Percentiles rank a stretch among this genome's conserved stretches.
Evolutionary conservation across 2,329 filamentous ascomycete genomes (phyloP).

Genomic region (Clonostachys solani): DNA sequence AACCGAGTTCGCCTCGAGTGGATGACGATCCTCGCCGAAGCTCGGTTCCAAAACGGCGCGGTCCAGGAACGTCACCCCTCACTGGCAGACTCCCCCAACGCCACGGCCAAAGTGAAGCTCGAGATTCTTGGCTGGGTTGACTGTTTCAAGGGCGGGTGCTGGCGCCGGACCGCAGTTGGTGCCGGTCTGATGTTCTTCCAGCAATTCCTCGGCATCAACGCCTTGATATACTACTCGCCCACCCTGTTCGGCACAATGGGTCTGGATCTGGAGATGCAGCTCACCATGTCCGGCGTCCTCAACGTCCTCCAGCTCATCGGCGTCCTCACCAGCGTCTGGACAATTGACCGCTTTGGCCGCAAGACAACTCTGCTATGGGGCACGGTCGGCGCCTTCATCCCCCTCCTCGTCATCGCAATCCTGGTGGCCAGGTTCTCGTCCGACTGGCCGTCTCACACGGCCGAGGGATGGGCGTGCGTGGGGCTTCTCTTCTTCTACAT

Average conservation of each 20-base stretch:
- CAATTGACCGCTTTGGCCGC: constrained; percentile 40
- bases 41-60: constrained; percentile 2
- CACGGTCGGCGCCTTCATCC: constrained; percentile 30
- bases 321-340: constrained; percentile 3
- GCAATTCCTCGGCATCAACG: constrained; percentile 26
- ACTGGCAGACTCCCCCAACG: constrained; percentile 4
- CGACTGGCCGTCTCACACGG: constrained; percentile 14
- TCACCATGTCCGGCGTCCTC: constrained; percentile 33
- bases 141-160: constrained; percentile 37
- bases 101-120: constrained; percentile 14
- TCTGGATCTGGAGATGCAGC: constrained; percentile 21
- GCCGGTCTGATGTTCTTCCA: constrained; percentile 35
- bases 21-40: constrained; percentile 9
- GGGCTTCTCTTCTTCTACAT: constrained; percentile 45
- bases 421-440: constrained; percentile 14
- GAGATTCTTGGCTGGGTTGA: constrained; percentile 40
- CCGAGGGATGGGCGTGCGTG: constrained; percentile 18
- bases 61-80: constrained; percentile 28
- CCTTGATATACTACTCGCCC: constrained; percentile 40
- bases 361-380: constrained; percentile 37
- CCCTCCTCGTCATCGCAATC: constrained; percentile 16
- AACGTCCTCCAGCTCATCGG: constrained; percentile 38
- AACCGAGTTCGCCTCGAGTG: constrained; percentile 9
- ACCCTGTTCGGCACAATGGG: constrained; percentile 33
- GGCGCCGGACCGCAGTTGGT: constrained; percentile 32